A percentile compares a stretch with the other conserved stretches of the same genome.
Conservation (phyloP, 129 eudicot species). For the Lactuca saligna region DNA sequence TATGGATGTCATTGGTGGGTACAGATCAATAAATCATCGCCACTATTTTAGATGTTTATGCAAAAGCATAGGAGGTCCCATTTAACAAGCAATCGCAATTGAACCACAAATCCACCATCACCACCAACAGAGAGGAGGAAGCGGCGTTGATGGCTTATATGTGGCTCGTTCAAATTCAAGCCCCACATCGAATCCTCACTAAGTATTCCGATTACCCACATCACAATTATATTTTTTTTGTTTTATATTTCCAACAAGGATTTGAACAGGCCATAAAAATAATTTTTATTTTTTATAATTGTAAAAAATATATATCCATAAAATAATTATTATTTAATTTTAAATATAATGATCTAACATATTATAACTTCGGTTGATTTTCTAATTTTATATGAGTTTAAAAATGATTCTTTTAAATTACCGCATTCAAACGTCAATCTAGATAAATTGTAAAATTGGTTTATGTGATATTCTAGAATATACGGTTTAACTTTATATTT, state of each 20-base stretch:
- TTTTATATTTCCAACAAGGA: not conserved
- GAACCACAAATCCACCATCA: not conserved
- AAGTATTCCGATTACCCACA: not conserved
- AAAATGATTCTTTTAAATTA: too few species aligned
- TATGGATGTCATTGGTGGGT: not conserved
- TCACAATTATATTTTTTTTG: not conserved
- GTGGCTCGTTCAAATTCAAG: not conserved
- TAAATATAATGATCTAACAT: too few species aligned
- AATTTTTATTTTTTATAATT: too few species aligned
- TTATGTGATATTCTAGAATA: too few species aligned
- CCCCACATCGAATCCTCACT: not conserved
- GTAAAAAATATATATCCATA: too few species aligned
- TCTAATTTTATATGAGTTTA: too few species aligned
- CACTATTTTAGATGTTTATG: not conserved
- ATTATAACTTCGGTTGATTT: too few species aligned
- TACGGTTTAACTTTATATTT: too few species aligned
- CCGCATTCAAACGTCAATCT: too few species aligned
- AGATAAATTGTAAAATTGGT: too few species aligned
- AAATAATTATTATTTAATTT: too few species aligned
- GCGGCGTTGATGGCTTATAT: not conserved
- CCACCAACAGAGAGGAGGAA: too few species aligned
- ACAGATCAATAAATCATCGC: not conserved
- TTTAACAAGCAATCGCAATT: not conserved
- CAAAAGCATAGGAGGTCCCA: not conserved
- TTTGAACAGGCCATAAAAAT: not conserved